Evolutionary conservation across 1,284 basidiomycete species (phyloP).

Genomic region (Laetiporus sulphureus): DNA sequence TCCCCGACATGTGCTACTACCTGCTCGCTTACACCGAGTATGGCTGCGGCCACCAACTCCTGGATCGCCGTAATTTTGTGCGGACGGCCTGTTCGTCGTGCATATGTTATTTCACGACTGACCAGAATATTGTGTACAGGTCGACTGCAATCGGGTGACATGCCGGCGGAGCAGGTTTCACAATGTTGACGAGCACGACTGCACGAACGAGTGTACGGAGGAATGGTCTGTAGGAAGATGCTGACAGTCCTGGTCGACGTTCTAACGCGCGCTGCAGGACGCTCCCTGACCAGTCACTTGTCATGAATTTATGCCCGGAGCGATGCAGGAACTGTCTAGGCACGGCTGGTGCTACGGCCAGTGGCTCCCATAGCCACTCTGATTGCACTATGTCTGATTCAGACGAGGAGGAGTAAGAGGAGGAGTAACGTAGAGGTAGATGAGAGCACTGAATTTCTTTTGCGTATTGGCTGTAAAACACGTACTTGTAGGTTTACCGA

Average conservation of each 20-base stretch:
- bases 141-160: slow-evolving; percentile 4
- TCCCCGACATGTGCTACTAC: too few relatives aligned
- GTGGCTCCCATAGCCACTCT: background rate
- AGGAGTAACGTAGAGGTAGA: too few relatives aligned
- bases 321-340: slow-evolving; percentile 1
- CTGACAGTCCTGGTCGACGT: too few relatives aligned
- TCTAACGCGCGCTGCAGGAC: background rate
- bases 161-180: slow-evolving; percentile 1
- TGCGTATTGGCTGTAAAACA: too few relatives aligned
- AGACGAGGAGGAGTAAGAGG: slow-evolving; percentile 29
- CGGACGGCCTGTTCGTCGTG: background rate
- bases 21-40: slow-evolving; percentile 3
- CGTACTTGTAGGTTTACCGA: too few relatives aligned
- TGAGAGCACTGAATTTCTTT: too few relatives aligned
- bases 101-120: background rate
- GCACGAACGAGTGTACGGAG: too few relatives aligned
- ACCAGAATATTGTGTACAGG: background rate
- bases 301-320: background rate
- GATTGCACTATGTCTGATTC: slow-evolving; percentile 56
- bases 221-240: slow-evolving; percentile 1
- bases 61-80: slow-evolving; percentile 1
- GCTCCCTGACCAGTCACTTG: background rate
- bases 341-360: background rate
- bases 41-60: slow-evolving; percentile 1
- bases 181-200: slow-evolving; percentile 2